phyloP scores from a whole-genome alignment of 2,329 filamentous ascomycete genomes.

The Ophiostoma sp. region DNA sequence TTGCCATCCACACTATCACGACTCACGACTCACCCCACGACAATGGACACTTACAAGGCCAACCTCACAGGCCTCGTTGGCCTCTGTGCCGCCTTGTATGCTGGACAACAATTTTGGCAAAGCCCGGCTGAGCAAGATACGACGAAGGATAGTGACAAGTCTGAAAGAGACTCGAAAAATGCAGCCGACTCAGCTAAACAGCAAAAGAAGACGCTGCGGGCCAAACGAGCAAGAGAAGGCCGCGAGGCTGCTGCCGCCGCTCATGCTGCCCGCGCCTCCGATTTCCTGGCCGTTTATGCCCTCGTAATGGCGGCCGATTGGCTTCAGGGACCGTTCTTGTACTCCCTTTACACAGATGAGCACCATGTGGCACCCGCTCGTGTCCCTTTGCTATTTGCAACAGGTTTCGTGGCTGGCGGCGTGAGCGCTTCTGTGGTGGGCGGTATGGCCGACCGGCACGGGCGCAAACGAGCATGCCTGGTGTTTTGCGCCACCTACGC shows the following conservation, averaged over 20 bases:
- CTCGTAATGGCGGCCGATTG: conserved; percentile 54
- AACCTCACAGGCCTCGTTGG: conserved; percentile 39
- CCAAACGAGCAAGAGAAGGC: background rate
- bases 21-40: background rate
- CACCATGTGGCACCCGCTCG: conserved; percentile 34
- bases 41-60: conserved; percentile 39
- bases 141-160: background rate
- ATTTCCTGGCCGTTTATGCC: conserved; percentile 48
- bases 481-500: conserved; percentile 56
- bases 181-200: conserved; percentile 3
- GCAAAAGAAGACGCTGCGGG: background rate
- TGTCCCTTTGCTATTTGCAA: conserved; percentile 45
- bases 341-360: conserved; percentile 41
- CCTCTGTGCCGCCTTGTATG: conserved; percentile 36
- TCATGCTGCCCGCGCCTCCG: conserved; percentile 27
- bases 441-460: conserved; percentile 50
- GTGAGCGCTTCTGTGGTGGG: conserved; percentile 49
- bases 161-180: background rate
- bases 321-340: conserved; percentile 44
- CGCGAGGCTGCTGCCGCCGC: conserved; percentile 30
- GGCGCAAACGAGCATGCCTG: conserved; percentile 54
- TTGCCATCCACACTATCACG: background rate
- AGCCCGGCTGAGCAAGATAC: background rate
- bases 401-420: conserved; percentile 48
- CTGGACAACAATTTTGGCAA: conserved; percentile 27